phyloP scores from a whole-genome alignment of 352 stramenopile species.

The Globisporangium orthogonon region DNA sequence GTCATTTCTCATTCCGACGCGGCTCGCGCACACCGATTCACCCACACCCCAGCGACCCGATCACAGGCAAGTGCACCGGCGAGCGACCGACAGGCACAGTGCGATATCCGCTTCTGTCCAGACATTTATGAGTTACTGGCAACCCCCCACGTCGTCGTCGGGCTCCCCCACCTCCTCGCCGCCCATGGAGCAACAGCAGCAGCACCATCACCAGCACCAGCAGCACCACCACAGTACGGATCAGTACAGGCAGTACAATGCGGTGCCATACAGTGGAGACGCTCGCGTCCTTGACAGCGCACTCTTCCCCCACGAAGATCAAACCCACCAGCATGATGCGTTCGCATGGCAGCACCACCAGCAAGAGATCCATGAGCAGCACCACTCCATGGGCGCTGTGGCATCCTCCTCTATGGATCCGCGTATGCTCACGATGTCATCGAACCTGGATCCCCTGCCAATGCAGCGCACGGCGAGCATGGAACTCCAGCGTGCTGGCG shows the following conservation, averaged over 20 bases:
- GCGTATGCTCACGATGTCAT: background rate
- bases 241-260: background rate
- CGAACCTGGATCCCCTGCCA: conserved; percentile 7
- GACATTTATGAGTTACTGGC: conserved; percentile 7
- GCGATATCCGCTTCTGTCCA: background rate
- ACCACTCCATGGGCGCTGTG: background rate
- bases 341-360: conserved; percentile 4
- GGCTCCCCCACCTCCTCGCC: conserved; percentile 1
- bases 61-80: background rate
- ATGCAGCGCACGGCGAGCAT: background rate
- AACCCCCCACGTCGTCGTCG: background rate
- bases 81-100: background rate
- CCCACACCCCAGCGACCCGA: background rate
- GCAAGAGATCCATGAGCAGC: background rate
- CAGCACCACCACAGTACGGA: background rate
- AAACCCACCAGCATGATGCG: background rate
- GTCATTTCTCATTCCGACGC: conserved; percentile 9
- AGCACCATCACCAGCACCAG: background rate
- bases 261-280: background rate
- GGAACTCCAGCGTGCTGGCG: background rate
- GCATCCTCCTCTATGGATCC: background rate
- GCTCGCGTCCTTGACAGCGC: background rate
- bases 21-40: conserved; percentile 1
- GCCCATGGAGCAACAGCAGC: background rate
- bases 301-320: conserved; percentile 1